Conservation (phyloP, 768 basidiomycete species). For the Lentinula edodes region DNA sequence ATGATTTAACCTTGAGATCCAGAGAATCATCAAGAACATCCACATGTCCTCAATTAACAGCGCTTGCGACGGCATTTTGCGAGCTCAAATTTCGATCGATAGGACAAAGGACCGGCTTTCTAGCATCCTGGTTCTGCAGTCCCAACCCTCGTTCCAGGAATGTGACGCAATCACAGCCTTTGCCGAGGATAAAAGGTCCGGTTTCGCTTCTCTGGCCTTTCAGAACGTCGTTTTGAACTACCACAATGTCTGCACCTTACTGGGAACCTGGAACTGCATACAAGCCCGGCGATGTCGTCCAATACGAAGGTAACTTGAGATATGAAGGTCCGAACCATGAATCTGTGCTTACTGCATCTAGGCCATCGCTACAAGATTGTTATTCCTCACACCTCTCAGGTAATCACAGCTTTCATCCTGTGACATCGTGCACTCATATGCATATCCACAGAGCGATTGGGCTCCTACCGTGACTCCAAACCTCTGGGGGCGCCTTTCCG, state of each 20-base stretch:
- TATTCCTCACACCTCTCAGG: constrained; percentile 68
- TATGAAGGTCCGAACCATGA: constrained; percentile 25
- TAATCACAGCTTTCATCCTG: constrained; percentile 14
- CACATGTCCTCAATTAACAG: too few species aligned
- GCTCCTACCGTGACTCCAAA: constrained; percentile 55
- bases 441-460: constrained; percentile 53
- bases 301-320: constrained; percentile 28
- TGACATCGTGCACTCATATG: background rate
- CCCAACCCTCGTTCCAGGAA: background rate
- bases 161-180: background rate
- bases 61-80: background rate
- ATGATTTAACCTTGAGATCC: too few species aligned
- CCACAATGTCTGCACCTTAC: constrained; percentile 8
- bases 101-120: background rate
- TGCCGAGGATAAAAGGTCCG: background rate
- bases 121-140: background rate
- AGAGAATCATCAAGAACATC: too few species aligned
- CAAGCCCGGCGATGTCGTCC: constrained; percentile 46
- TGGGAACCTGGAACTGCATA: constrained; percentile 69
- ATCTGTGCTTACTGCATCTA: constrained; percentile 14
- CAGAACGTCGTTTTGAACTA: background rate
- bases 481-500: constrained; percentile 56
- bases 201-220: background rate
- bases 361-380: constrained; percentile 63
- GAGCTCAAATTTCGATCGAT: background rate